Percentiles rank a stretch among this genome's conserved stretches.
These are phyloP conservation scores for Galerina marginata DNA, from an alignment of 768 basidiomycete species.

Conservation along the genomic window DNA sequence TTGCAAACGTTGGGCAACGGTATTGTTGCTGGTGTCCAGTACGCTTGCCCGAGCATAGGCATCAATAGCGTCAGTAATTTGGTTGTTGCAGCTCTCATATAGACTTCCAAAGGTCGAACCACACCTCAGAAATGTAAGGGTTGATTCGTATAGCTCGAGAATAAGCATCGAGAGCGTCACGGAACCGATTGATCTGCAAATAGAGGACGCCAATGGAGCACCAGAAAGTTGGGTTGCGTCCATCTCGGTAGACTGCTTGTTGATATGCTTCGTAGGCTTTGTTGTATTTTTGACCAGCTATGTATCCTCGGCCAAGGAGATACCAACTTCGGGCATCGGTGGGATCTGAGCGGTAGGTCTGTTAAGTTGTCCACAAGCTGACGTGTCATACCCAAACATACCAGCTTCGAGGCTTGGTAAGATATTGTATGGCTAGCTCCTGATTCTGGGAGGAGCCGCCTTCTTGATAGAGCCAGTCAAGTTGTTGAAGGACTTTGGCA, in stretches of 20 bases:
- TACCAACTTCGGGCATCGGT: slow-evolving; percentile 99
- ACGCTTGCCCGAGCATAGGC: slow-evolving; percentile 96
- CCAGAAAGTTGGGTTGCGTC: slow-evolving; percentile 99
- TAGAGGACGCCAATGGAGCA: slow-evolving; percentile 99
- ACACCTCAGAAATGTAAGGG: slow-evolving; percentile 93
- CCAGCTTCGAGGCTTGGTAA: slow-evolving; percentile 96
- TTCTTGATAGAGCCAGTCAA: slow-evolving; percentile 98
- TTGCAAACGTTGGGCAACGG: slow-evolving; percentile 81
- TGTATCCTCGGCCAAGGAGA: slow-evolving; percentile 95
- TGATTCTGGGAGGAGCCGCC: slow-evolving; percentile 94
- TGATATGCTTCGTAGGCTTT: slow-evolving; percentile 99
- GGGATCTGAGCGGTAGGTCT: slow-evolving; percentile 61
- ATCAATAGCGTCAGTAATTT: slow-evolving; percentile 97
- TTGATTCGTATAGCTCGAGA: slow-evolving; percentile 99
- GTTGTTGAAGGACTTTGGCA: slow-evolving; percentile 96
- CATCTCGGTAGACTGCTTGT: slow-evolving; percentile 98
- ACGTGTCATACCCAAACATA: slow-evolving; percentile 40
- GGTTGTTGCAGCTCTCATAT: slow-evolving; percentile 99
- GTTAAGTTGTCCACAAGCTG: slow-evolving; percentile 7
- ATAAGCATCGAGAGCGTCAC: slow-evolving; percentile 98
- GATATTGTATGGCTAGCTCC: slow-evolving; percentile 89
- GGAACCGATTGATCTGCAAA: slow-evolving; percentile 99
- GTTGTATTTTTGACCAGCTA: slow-evolving; percentile 98
- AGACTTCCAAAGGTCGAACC: slow-evolving; percentile 97
- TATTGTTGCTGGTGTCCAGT: slow-evolving; percentile 84